Evolutionary conservation across 31 red algal genomes (phyloP).

Genomic region (Asparagopsis taxiformis): DNA sequence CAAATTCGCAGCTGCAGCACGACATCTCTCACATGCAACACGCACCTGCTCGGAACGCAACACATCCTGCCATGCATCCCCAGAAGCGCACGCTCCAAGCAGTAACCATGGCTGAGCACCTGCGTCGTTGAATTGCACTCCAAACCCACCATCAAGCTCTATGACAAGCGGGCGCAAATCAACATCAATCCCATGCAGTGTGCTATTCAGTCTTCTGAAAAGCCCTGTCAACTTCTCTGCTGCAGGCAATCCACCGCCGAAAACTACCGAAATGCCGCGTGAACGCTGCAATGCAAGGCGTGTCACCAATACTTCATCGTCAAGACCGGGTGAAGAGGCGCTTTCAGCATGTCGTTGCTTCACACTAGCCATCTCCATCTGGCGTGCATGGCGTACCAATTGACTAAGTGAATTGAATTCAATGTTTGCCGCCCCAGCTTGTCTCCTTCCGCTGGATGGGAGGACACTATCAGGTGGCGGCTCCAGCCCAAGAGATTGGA

Average conservation of each 20-base stretch:
- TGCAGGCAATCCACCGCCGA: conserved; percentile 37
- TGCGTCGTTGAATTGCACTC: conserved; percentile 29
- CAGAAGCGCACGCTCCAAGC: conserved; percentile 48
- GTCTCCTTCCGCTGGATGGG: background rate
- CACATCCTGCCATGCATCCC: conserved; percentile 30
- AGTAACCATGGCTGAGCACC: conserved; percentile 26
- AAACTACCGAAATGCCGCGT: conserved; percentile 19
- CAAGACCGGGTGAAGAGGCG: background rate
- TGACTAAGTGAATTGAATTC: conserved; percentile 23
- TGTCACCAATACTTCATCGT: conserved; percentile 32
- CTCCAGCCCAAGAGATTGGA: conserved; percentile 18
- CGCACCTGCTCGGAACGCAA: conserved; percentile 28
- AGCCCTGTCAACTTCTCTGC: conserved; percentile 17
- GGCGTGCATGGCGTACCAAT: conserved; percentile 33
- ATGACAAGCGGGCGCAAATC: conserved; percentile 31
- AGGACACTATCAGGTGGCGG: conserved; percentile 30
- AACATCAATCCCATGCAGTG: conserved; percentile 4
- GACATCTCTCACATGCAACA: conserved; percentile 9
- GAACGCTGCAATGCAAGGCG: conserved; percentile 33
- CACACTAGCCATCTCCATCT: conserved; percentile 25
- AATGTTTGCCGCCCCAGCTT: background rate
- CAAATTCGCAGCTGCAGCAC: background rate
- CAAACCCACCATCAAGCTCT: conserved; percentile 44
- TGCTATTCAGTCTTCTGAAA: conserved; percentile 30
- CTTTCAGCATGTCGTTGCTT: background rate